Evolutionary conservation across 2,329 filamentous ascomycete species (phyloP).

Genomic region (Ascochyta viciae-villosae): DNA sequence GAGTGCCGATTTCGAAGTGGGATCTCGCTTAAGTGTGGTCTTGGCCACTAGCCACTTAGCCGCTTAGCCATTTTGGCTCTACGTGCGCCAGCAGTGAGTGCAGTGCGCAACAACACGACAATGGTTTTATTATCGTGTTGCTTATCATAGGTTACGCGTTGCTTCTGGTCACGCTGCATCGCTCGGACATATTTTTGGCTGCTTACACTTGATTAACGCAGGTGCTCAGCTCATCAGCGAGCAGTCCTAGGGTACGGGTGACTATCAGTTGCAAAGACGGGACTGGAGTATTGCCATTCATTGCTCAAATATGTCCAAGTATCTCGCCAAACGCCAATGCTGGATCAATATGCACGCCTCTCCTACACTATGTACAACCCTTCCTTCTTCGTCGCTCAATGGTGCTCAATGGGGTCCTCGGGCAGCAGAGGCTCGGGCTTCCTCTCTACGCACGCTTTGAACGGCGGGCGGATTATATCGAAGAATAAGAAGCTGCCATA

Average conservation of each 20-base stretch:
- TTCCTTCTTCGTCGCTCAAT: slow-evolving; percentile 13
- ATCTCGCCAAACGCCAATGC: slow-evolving; percentile 3
- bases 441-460: slow-evolving; percentile 68
- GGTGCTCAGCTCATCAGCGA: too few species aligned
- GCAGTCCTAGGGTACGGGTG: too few species aligned
- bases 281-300: neutral
- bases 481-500: slow-evolving; percentile 98
- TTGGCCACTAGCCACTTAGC: neutral
- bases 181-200: too few species aligned
- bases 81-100: neutral
- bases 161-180: too few species aligned
- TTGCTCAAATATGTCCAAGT: neutral
- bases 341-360: neutral
- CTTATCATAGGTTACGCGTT: too few species aligned
- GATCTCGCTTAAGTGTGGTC: neutral
- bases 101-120: too few species aligned
- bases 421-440: slow-evolving; percentile 71
- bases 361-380: neutral
- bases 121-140: too few species aligned
- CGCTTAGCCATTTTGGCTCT: neutral
- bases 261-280: too few species aligned
- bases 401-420: slow-evolving; percentile 84
- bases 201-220: too few species aligned
- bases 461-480: slow-evolving; percentile 83
- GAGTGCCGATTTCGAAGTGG: slow-evolving; percentile 16